A percentile compares a stretch with the other conserved stretches of the same genome.
Evolutionary conservation across 805 yeast genomes (phyloP).

Genomic region (Candida koratica): DNA sequence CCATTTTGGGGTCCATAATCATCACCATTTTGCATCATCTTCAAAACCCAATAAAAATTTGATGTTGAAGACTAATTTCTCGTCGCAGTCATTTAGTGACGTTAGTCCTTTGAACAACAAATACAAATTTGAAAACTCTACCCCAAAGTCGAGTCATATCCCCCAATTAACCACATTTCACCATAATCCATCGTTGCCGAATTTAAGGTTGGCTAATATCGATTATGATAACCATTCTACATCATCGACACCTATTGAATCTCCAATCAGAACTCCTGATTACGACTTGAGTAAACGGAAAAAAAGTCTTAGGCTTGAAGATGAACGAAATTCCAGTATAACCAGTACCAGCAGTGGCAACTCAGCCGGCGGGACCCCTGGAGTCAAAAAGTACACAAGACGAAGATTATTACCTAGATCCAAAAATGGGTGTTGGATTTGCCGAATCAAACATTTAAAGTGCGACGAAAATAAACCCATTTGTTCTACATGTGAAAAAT

Average conservation of each 20-base stretch:
- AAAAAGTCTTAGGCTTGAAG: conserved; percentile 9
- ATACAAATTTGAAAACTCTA: conserved; percentile 13
- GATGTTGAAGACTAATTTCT: conserved; percentile 5
- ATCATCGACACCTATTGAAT: conserved; percentile 9
- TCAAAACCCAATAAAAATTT: conserved; percentile 1
- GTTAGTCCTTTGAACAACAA: conserved; percentile 21
- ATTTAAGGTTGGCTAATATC: conserved; percentile 4
- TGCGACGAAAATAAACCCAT: conserved; percentile 40
- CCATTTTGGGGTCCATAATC: conserved; percentile 1
- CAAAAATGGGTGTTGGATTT: conserved; percentile 45
- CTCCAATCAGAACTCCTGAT: conserved; percentile 9
- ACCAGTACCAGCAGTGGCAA: conserved; percentile 8
- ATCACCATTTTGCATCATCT: not conserved
- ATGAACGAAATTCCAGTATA: conserved; percentile 1
- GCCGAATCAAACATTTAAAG: conserved; percentile 43
- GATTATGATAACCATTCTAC: conserved; percentile 9
- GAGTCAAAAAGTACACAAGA: conserved; percentile 34
- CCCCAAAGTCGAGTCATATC: conserved; percentile 6
- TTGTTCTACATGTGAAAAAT: conserved; percentile 35
- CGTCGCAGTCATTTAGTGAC: conserved; percentile 8
- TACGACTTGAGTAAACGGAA: conserved; percentile 3
- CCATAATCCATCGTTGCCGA: conserved; percentile 11
- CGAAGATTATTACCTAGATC: conserved; percentile 39
- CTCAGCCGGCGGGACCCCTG: conserved; percentile 10
- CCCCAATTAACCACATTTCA: conserved; percentile 8